Conservation (phyloP, 2,329 filamentous ascomycete species). For the Aureobasidium sp. region DNA sequence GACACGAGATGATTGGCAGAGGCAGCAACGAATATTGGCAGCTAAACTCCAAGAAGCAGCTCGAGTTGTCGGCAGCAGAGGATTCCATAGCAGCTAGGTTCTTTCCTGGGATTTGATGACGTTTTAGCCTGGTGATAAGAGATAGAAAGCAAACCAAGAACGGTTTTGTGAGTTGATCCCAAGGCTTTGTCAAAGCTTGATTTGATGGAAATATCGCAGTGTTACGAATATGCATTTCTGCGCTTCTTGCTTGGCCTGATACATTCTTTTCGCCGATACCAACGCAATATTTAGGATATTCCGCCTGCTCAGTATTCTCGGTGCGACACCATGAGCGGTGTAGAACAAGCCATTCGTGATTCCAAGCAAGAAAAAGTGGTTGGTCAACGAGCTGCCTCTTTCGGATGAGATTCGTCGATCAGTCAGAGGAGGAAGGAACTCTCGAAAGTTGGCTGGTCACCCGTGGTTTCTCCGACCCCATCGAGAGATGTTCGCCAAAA, state of each 20-base stretch:
- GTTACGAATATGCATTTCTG: background rate
- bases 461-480: background rate
- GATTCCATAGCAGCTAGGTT: background rate
- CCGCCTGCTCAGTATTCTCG: background rate
- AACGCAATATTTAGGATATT: background rate
- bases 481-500: background rate
- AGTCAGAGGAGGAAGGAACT: background rate
- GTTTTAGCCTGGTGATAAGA: background rate
- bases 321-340: background rate
- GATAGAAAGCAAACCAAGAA: background rate
- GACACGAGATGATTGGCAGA: constrained; percentile 2
- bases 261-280: background rate
- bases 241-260: background rate
- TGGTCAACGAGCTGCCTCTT: constrained; percentile 8
- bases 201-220: background rate
- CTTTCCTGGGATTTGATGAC: background rate
- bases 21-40: background rate
- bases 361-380: background rate
- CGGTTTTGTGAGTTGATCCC: background rate
- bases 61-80: background rate
- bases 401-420: background rate
- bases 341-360: background rate
- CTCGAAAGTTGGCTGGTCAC: background rate
- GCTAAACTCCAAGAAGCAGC: constrained; percentile 13
- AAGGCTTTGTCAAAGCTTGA: background rate